Conservation (phyloP, 1,139 yeast genomes). For the Magnusiomyces fungicola region DNA sequence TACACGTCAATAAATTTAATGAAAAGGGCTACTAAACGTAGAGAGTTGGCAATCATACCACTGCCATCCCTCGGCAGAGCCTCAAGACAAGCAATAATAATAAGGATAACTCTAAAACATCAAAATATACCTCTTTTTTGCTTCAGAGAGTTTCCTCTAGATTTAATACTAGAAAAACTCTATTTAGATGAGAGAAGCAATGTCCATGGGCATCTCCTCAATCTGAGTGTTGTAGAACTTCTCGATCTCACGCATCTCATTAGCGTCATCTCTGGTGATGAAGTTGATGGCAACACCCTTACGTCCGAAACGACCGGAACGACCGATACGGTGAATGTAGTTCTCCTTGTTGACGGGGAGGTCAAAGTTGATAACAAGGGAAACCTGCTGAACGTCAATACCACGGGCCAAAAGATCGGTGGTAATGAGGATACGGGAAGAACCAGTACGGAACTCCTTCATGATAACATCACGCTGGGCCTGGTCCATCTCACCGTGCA, state of each 20-base stretch:
- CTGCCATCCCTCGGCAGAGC: too few species aligned
- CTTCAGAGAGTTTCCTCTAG: too few species aligned
- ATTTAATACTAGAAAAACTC: too few species aligned
- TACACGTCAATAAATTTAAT: too few species aligned
- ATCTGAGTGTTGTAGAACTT: slow-evolving; percentile 69
- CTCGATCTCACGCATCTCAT: slow-evolving; percentile 61
- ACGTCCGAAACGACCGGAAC: slow-evolving; percentile 93
- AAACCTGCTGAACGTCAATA: slow-evolving; percentile 95
- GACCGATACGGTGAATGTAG: slow-evolving; percentile 88
- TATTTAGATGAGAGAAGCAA: slow-evolving; percentile 40
- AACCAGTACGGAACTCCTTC: slow-evolving; percentile 56
- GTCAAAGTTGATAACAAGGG: slow-evolving; percentile 88
- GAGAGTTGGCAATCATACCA: too few species aligned
- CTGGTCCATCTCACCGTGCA: slow-evolving; percentile 98
- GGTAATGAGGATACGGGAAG: slow-evolving; percentile 75
- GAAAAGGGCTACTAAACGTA: too few species aligned
- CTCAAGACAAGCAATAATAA: too few species aligned
- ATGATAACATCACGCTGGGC: slow-evolving; percentile 83
- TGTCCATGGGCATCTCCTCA: slow-evolving; percentile 80
- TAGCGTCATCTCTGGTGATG: slow-evolving; percentile 61
- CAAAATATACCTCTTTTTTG: too few species aligned
- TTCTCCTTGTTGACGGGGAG: slow-evolving; percentile 80
- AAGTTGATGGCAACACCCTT: slow-evolving; percentile 93
- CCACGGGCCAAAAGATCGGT: slow-evolving; percentile 99
- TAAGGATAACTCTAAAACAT: too few species aligned